Conservation (phyloP, 1,284 basidiomycete species). For the Ustilago tritici region DNA sequence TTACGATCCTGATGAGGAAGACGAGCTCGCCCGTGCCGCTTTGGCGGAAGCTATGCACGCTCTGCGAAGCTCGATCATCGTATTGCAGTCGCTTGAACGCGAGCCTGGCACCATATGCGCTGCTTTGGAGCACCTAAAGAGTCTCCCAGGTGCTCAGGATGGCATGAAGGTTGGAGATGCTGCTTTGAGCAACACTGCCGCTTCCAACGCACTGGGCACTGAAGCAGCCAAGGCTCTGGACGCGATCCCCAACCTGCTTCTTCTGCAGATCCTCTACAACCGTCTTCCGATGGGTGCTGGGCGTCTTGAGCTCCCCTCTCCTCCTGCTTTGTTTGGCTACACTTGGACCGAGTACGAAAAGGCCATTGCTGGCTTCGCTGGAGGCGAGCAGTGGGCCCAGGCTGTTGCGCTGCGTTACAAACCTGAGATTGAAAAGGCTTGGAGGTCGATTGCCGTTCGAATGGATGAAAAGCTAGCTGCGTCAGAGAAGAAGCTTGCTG, state of each 20-base stretch:
- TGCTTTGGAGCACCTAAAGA: slow-evolving; percentile 34
- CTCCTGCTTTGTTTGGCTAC: slow-evolving; percentile 62
- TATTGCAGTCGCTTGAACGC: slow-evolving; percentile 58
- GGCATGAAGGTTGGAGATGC: background rate
- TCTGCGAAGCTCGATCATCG: slow-evolving; percentile 59
- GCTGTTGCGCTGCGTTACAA: slow-evolving; percentile 58
- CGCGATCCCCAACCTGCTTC: slow-evolving; percentile 62
- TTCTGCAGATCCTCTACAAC: slow-evolving; percentile 64
- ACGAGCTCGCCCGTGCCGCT: slow-evolving; percentile 66
- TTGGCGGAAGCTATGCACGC: slow-evolving; percentile 66
- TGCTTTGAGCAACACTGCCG: background rate
- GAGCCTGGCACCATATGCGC: slow-evolving; percentile 55
- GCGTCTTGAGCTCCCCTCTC: slow-evolving; percentile 51
- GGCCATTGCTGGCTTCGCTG: slow-evolving; percentile 63
- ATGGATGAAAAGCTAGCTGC: slow-evolving; percentile 30
- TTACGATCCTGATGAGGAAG: slow-evolving; percentile 57
- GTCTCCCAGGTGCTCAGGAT: slow-evolving; percentile 20
- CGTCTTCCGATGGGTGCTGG: slow-evolving; percentile 56
- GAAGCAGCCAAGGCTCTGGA: slow-evolving; percentile 55
- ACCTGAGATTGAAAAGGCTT: slow-evolving; percentile 52
- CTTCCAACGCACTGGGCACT: slow-evolving; percentile 24
- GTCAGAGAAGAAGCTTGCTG: slow-evolving; percentile 17
- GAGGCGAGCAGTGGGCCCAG: slow-evolving; percentile 60
- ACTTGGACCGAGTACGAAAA: slow-evolving; percentile 64
- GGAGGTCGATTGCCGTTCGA: slow-evolving; percentile 24